Conservation (phyloP, 495 filamentous ascomycete genomes). For the Xylaria palmicola region DNA sequence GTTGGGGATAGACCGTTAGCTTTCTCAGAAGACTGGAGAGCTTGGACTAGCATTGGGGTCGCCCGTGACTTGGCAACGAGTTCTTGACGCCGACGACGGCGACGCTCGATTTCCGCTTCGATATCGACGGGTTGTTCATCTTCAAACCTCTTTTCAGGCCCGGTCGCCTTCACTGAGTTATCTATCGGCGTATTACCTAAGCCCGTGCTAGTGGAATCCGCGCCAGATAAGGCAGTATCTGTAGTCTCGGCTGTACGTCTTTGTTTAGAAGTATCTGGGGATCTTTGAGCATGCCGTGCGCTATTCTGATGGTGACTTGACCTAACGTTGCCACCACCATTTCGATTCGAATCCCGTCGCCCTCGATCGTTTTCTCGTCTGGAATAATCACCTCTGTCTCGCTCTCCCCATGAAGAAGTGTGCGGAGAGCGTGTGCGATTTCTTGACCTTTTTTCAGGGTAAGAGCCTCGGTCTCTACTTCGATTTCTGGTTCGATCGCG, state of each 20-base stretch:
- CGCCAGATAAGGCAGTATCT: conserved; percentile 54
- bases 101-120: conserved; percentile 78
- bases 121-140: conserved; percentile 65
- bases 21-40: conserved; percentile 62
- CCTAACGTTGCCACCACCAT: conserved; percentile 17
- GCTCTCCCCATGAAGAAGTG: conserved; percentile 40
- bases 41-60: conserved; percentile 74
- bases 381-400: conserved; percentile 38
- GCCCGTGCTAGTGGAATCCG: conserved; percentile 63
- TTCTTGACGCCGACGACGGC: conserved; percentile 82
- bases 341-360: conserved; percentile 23
- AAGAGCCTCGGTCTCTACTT: conserved; percentile 36
- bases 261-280: conserved; percentile 26
- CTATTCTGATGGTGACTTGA: conserved; percentile 26
- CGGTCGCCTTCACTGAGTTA: conserved; percentile 16
- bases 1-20: conserved; percentile 55
- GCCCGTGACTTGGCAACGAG: conserved; percentile 81
- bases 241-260: conserved; percentile 31
- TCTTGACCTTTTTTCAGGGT: conserved; percentile 61
- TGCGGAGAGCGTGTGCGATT: conserved; percentile 68
- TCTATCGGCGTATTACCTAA: conserved; percentile 46
- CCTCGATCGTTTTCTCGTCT: conserved; percentile 21
- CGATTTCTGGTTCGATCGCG: conserved; percentile 26
- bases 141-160: conserved; percentile 41
- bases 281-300: conserved; percentile 17